Evolutionary conservation across 2,329 filamentous ascomycete species (phyloP), one percentile per base, ranked within the genome.

Genomic region (Colletotrichum filicis): DNA sequence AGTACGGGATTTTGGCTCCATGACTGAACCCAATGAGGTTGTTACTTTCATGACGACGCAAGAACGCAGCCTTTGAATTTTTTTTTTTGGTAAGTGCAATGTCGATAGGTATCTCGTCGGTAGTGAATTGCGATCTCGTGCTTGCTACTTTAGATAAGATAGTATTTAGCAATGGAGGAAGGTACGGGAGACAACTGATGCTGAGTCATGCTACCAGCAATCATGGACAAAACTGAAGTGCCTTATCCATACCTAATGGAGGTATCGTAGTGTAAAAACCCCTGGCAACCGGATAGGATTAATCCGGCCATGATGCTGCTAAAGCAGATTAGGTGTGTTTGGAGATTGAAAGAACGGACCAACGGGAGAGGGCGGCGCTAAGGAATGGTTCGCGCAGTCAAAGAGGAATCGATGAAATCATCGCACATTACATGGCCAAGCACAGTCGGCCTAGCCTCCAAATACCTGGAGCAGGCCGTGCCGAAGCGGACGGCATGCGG

Each of bases 341-440:
- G 22, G 49, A n/a, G n/a, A 46, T 19, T 16, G n/a, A 26, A 37
- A 63, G 28, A 16, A 16, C 12, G 28, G 61, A 24, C n/a, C 61
- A 26, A 35, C n/a, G 11, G 37, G 37, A 63, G 32, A 37, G 14
- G 61, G n/a, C 49, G n/a, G 22, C 61, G 61, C 61, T 35, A 64
- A 55, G n/a, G 49, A 53, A 26, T 16, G 30, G 14, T 53, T 53
- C 52, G 61, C 42, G 46, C 28, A 55, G 14, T 62, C n/a, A 14
- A 57, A 59, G 16, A 35, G 42, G 28, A 30, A 32, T 71, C 49
- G 22, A 73, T 73, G 66, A 73, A 73, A 71, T 73, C 71, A 73
- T 73, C 49, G 71, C 37, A 61, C 55, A 49, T 55, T 55, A 46
- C 46, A n/a, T 22, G 56, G 61, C 11, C 60, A 35, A 58, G 71